phyloP scores from a whole-genome alignment of 2,329 filamentous ascomycete species.

The Fusarium sp. region DNA sequence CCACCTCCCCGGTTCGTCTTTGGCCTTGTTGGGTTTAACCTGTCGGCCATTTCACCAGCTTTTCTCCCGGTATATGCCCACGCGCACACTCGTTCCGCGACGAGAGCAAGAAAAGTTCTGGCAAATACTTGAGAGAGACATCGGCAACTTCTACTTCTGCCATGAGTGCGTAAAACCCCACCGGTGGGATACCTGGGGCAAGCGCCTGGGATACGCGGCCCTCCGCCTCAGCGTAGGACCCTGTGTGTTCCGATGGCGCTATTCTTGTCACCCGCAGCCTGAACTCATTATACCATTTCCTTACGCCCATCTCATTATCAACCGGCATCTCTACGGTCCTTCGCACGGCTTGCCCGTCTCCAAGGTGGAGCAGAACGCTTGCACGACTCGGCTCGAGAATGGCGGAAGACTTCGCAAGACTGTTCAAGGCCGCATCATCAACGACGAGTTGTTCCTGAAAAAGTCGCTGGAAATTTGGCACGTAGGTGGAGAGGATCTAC shows the following conservation, averaged over 20 bases:
- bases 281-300: neutral
- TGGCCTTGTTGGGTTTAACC: constrained; percentile 13
- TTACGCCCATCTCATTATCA: constrained; percentile 23
- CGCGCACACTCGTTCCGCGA: neutral
- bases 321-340: constrained; percentile 20
- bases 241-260: neutral
- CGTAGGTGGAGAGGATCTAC: neutral
- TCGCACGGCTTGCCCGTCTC: constrained; percentile 9
- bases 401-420: neutral
- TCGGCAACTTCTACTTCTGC: constrained; percentile 8
- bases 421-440: constrained; percentile 5
- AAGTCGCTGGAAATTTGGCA: neutral
- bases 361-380: neutral
- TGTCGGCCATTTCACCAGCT: constrained; percentile 10
- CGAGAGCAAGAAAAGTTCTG: constrained; percentile 1
- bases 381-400: rapidly evolving
- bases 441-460: neutral
- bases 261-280: neutral
- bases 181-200: neutral
- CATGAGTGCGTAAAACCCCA: constrained; percentile 15
- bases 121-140: constrained; percentile 11
- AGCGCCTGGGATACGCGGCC: neutral
- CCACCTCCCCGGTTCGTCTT: neutral
- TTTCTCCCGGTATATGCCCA: neutral
- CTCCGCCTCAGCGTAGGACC: too few species aligned